Percentiles rank a stretch among this genome's conserved stretches.
Evolutionary conservation across 177 flowering plant species (phyloP).

Genomic region (Telopea speciosissima): DNA sequence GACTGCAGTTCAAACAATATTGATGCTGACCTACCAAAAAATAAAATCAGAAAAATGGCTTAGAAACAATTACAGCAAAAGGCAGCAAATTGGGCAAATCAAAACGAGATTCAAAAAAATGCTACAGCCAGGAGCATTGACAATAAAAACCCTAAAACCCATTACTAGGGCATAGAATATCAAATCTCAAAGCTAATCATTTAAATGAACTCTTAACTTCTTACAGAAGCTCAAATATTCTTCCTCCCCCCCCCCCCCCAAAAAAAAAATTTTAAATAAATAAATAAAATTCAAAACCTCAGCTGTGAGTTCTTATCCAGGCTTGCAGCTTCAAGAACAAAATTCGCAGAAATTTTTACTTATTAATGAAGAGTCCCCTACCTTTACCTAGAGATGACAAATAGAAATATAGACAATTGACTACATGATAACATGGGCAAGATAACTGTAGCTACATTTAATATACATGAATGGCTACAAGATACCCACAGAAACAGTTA

Average conservation of each 20-base stretch:
- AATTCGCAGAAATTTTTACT: neutral
- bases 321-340: neutral
- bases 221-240: neutral
- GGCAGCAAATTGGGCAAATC: neutral
- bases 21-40: too few relatives aligned
- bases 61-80: neutral
- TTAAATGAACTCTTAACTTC: neutral
- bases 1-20: neutral
- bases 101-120: too few relatives aligned
- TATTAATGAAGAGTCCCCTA: neutral
- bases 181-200: neutral
- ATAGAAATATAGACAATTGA: too few relatives aligned
- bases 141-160: neutral
- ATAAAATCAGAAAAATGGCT: neutral
- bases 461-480: neutral
- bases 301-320: neutral
- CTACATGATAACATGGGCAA: neutral
- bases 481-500: constrained; percentile 57
- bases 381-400: neutral
- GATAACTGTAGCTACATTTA: neutral
- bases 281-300: neutral
- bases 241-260: neutral
- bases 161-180: neutral
- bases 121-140: neutral
- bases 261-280: constrained; percentile 1